Evolutionary conservation across 2,329 filamentous ascomycete genomes (phyloP), one percentile per base, ranked within the genome.

Genomic region (Venturia pyrina): DNA sequence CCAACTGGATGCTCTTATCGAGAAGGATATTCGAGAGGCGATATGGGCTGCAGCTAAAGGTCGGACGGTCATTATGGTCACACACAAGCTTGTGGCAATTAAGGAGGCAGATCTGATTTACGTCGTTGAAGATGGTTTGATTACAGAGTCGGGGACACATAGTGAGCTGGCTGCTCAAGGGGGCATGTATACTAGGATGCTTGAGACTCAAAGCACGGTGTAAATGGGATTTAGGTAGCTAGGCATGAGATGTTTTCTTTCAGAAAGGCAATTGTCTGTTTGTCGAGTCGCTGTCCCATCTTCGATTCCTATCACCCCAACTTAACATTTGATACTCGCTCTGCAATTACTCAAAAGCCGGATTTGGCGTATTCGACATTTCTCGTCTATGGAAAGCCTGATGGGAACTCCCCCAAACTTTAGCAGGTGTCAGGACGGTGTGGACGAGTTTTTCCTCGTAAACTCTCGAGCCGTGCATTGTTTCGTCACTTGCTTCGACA

Each of bases 151-250:
- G 63, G 72, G 68, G 7, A 68, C 32, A 15, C 71, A 71, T 1
- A 40, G 21, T 8, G 67, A 68, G 41, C 62, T 72, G 64, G n/a
- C 68, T 66, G 65, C 40, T n/a, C 50, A 50, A 43, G 50, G 34
- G 10, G 85, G 89, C 0, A 80, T 89, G n/a, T 93, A 93, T 71
- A 82, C 82, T 48, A 59, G 53, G n/a, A 19, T 59, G 53, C 53
- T 59, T 34, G 53, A 19, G 15, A 37, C 32, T 59, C 53, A 37
- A 11, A 59, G 53, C 32, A 13, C n/a, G 19, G 15, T n/a, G 5
- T 43, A 17, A 43, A 5, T 13, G 5, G 41, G 17, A 5, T 13
- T 8, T 13, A 5, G 41, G 41, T 17, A 43, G 41, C 41, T 17
- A 43, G 15, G 17, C 41, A 17, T 13, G 10, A 5, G 41, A 43